These are phyloP conservation scores for Chytriomyces confervae DNA, from an alignment of 192 early-diverging fungal genomes.

Conservation along the genomic window DNA sequence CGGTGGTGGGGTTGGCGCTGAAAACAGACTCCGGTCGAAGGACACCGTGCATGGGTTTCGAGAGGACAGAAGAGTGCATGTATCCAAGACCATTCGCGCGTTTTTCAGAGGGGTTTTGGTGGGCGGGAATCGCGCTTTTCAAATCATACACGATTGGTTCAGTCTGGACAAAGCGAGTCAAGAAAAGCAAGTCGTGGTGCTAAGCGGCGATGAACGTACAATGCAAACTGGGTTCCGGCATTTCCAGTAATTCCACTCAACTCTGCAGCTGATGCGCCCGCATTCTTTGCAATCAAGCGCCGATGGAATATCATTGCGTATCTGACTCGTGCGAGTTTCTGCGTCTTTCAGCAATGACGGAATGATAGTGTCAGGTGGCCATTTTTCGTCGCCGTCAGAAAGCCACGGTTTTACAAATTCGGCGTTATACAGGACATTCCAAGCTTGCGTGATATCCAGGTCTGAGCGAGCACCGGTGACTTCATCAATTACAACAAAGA, in stretches of 20 bases:
- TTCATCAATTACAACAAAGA: not conserved
- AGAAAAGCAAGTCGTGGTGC: too few species aligned
- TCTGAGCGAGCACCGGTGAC: not conserved
- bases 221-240: not conserved
- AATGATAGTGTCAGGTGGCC: not conserved
- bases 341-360: not conserved
- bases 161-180: not conserved
- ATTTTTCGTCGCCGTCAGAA: not conserved
- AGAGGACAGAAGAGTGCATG: too few species aligned
- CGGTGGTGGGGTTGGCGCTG: not conserved
- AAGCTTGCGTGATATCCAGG: not conserved
- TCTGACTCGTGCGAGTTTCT: not conserved
- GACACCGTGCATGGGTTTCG: too few species aligned
- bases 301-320: not conserved
- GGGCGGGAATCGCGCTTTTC: not conserved
- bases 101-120: not conserved
- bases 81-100: not conserved
- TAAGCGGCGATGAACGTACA: too few species aligned
- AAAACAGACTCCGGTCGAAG: too few species aligned
- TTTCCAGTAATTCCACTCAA: conserved; percentile 15
- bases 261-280: conserved; percentile 24
- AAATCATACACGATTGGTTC: not conserved
- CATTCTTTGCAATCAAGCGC: conserved; percentile 21
- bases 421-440: conserved; percentile 9
- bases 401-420: conserved; percentile 11